Percentiles rank a stretch among this genome's conserved stretches.
phyloP scores from a whole-genome alignment of 2,329 filamentous ascomycete genomes.

The Paecilomyces sp. region DNA sequence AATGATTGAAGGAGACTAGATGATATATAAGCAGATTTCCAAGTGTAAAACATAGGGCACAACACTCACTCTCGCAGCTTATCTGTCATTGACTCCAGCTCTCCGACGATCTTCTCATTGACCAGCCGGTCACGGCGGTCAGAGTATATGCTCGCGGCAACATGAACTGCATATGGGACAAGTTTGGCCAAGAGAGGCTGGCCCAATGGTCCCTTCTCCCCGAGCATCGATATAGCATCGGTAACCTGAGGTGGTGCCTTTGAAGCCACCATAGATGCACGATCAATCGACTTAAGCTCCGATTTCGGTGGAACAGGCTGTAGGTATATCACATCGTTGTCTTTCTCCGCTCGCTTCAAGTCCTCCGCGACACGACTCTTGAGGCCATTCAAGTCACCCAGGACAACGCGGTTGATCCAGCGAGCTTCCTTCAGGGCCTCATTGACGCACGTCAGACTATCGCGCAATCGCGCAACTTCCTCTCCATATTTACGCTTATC shows the following conservation, averaged over 20 bases:
- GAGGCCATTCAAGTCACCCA: slow-evolving; percentile 73
- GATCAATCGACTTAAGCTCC: slow-evolving; percentile 76
- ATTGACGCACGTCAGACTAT: slow-evolving; percentile 74
- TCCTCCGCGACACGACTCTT: slow-evolving; percentile 81
- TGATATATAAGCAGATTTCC: slow-evolving; percentile 8
- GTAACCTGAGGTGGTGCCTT: slow-evolving; percentile 75
- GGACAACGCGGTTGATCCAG: slow-evolving; percentile 73
- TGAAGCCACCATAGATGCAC: slow-evolving; percentile 79
- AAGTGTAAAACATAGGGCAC: not conserved
- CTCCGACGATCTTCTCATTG: slow-evolving; percentile 77
- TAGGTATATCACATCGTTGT: slow-evolving; percentile 94
- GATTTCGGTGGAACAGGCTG: slow-evolving; percentile 78
- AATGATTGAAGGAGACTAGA: slow-evolving; percentile 62
- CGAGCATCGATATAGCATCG: slow-evolving; percentile 71
- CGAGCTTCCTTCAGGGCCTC: slow-evolving; percentile 79
- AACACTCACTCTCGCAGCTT: slow-evolving; percentile 60
- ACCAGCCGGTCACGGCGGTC: slow-evolving; percentile 86
- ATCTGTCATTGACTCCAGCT: slow-evolving; percentile 73
- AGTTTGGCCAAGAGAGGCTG: slow-evolving; percentile 81
- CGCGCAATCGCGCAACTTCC: slow-evolving; percentile 78
- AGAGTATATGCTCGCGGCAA: slow-evolving; percentile 91
- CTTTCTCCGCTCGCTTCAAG: slow-evolving; percentile 84
- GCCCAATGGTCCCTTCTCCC: slow-evolving; percentile 73
- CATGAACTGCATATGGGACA: slow-evolving; percentile 90
- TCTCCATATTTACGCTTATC: slow-evolving; percentile 95